These are phyloP conservation scores for Ceratocystis alfenasii DNA, from an alignment of 2,329 filamentous ascomycete genomes.

Conservation along the genomic window DNA sequence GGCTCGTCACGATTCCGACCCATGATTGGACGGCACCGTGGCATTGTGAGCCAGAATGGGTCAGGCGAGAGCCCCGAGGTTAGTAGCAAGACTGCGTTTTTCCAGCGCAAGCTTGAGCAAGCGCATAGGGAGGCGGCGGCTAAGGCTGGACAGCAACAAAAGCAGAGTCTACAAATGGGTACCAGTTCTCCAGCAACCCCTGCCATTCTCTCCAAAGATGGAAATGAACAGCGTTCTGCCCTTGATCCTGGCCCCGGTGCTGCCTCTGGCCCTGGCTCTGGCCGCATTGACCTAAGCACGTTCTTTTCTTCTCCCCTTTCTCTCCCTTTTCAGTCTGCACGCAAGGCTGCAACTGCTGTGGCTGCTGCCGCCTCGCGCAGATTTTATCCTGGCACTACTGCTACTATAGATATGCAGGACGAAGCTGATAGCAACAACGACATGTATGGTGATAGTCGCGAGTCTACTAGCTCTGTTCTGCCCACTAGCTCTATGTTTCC, in stretches of 20 bases:
- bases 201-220: constrained; percentile 5
- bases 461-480: constrained; percentile 23
- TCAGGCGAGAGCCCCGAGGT: constrained; percentile 13
- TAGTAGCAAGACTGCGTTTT: constrained; percentile 20
- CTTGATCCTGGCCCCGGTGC: background rate
- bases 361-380: constrained; percentile 15
- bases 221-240: background rate
- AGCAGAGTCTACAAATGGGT: background rate
- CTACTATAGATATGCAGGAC: constrained; percentile 10
- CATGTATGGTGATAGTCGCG: background rate
- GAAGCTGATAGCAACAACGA: constrained; percentile 7
- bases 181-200: constrained; percentile 4
- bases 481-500: constrained; percentile 34
- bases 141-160: background rate
- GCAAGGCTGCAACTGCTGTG: constrained; percentile 21
- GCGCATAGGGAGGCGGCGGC: background rate
- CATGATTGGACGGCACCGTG: constrained; percentile 16
- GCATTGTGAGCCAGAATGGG: constrained; percentile 15
- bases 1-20: constrained; percentile 7
- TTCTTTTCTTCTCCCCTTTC: constrained; percentile 48
- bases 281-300: constrained; percentile 38
- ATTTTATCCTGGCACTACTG: constrained; percentile 14
- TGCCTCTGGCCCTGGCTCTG: background rate
- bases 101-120: constrained; percentile 18
- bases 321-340: constrained; percentile 25